These are phyloP conservation scores for Chrysopogon serrulatus DNA, from an alignment of 176 grass and related monocot genomes.

Conservation along the genomic window DNA sequence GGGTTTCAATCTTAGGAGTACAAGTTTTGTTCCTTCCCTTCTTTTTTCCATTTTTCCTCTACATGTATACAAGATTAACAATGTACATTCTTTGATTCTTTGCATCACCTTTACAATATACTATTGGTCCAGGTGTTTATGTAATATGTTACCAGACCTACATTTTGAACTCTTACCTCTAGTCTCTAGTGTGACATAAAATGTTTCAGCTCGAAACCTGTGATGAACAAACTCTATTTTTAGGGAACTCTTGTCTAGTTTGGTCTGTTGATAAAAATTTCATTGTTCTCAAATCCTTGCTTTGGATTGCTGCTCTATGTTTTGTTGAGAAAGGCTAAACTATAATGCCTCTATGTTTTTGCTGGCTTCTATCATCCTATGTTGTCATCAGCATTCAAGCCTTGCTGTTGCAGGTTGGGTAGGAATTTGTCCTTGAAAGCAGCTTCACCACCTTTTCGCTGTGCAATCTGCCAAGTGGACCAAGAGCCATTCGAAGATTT, in stretches of 20 bases:
- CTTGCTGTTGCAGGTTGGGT: slow-evolving; percentile 56
- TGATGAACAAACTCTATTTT: background rate
- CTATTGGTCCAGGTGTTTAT: background rate
- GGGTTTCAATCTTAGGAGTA: background rate
- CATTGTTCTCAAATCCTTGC: background rate
- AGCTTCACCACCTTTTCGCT: slow-evolving; percentile 42
- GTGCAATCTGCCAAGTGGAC: slow-evolving; percentile 88
- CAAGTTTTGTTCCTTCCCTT: background rate
- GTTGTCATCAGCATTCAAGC: background rate
- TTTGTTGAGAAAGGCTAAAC: background rate
- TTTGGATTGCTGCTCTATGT: background rate
- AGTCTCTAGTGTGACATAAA: background rate
- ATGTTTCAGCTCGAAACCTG: background rate
- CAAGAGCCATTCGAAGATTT: slow-evolving; percentile 58
- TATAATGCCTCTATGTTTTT: background rate
- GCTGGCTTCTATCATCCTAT: background rate
- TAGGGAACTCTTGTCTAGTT: background rate
- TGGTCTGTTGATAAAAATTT: background rate
- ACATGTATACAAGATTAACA: background rate
- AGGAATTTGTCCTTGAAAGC: slow-evolving; percentile 64
- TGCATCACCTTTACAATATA: background rate
- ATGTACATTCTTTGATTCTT: background rate
- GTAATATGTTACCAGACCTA: background rate
- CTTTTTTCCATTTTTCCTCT: background rate
- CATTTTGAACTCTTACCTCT: background rate